These are phyloP conservation scores for Priceomyces carsonii DNA, from an alignment of 805 yeast species.

Conservation along the genomic window DNA sequence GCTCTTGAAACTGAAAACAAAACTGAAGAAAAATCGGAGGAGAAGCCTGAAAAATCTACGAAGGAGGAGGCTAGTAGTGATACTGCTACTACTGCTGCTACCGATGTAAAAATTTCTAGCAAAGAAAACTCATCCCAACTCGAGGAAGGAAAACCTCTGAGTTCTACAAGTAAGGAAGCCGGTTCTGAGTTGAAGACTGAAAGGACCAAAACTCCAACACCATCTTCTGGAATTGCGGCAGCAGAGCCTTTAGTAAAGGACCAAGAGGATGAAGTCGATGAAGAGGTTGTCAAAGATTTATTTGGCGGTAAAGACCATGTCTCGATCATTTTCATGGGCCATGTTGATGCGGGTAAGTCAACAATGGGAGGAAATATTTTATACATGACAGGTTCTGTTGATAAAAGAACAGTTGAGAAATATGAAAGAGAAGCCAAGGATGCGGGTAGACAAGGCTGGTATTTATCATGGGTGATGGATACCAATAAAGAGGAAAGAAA, in stretches of 20 bases:
- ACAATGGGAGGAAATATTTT: constrained; percentile 99
- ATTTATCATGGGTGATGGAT: constrained; percentile 98
- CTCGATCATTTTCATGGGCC: constrained; percentile 98
- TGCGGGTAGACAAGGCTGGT: constrained; percentile 99
- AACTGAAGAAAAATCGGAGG: constrained; percentile 19
- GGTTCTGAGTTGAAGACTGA: constrained; percentile 14
- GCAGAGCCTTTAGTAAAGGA: constrained; percentile 62
- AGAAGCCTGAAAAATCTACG: constrained; percentile 17
- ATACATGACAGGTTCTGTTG: constrained; percentile 93
- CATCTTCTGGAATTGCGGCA: constrained; percentile 13
- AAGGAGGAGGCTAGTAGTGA: constrained; percentile 16
- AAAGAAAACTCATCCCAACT: constrained; percentile 11
- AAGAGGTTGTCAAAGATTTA: constrained; percentile 85
- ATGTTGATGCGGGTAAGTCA: constrained; percentile 98
- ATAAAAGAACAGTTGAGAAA: constrained; percentile 97
- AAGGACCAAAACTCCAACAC: constrained; percentile 22
- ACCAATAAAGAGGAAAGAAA: constrained; percentile 98
- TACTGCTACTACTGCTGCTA: constrained; percentile 19
- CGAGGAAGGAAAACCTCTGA: constrained; percentile 14
- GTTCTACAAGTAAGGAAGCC: constrained; percentile 2
- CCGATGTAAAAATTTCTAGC: too few relatives aligned
- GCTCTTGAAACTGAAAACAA: constrained; percentile 23
- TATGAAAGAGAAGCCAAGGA: constrained; percentile 98
- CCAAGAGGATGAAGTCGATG: constrained; percentile 81
- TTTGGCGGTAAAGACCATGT: constrained; percentile 97